A percentile compares a stretch with the other conserved stretches of the same genome.
Conservation (phyloP, 2,329 filamentous ascomycete genomes). For the Xylariaceae sp. region DNA sequence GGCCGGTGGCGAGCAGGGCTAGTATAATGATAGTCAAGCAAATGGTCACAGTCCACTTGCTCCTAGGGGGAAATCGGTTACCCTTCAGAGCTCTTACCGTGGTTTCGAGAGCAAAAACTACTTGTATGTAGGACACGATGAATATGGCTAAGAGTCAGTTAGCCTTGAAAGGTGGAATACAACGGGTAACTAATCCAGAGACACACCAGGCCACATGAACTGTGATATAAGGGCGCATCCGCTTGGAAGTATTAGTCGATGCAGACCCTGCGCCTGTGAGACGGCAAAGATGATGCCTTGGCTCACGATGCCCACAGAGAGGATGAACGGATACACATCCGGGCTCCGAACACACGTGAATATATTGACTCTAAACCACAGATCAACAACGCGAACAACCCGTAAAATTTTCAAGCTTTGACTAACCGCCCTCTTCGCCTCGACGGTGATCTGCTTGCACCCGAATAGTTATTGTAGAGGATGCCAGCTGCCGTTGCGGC, state of each 20-base stretch:
- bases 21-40: conserved; percentile 49
- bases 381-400: no score
- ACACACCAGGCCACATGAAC: conserved; percentile 54
- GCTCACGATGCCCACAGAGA: conserved; percentile 52
- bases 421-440: conserved; percentile 35
- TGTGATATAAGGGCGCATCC: conserved; percentile 52
- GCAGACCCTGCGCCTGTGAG: conserved; percentile 51
- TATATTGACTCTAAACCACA: conserved; percentile 21
- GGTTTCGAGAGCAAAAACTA: conserved; percentile 60
- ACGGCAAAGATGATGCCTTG: conserved; percentile 54
- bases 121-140: conserved; percentile 58
- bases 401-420: no score
- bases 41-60: conserved; percentile 54
- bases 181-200: neutral
- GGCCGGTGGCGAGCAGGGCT: conserved; percentile 50
- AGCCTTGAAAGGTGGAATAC: neutral
- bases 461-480: conserved; percentile 49
- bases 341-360: conserved; percentile 41
- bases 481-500: conserved; percentile 52
- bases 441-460: conserved; percentile 34
- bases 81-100: conserved; percentile 49
- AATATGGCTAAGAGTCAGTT: conserved; percentile 52
- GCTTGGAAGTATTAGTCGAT: conserved; percentile 42
- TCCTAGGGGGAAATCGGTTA: conserved; percentile 52
- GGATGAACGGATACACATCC: conserved; percentile 50